phyloP scores from a whole-genome alignment of 352 stramenopile species.

The Globisporangium carolinianum region DNA sequence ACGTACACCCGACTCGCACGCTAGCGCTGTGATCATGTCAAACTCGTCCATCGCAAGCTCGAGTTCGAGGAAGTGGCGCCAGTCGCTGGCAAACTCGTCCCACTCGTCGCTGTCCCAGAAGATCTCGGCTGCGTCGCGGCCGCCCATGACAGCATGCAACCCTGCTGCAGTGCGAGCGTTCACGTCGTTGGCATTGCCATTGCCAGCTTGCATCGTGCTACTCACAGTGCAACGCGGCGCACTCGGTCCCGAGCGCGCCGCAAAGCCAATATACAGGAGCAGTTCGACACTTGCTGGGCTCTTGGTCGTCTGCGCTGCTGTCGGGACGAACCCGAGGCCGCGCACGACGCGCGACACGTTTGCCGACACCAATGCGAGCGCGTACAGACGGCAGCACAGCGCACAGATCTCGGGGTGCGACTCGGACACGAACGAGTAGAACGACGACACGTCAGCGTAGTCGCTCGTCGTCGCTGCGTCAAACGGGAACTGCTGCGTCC shows the following conservation, averaged over 20 bases:
- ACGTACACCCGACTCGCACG: background rate
- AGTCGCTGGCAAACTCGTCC: constrained; percentile 51
- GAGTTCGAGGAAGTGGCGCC: constrained; percentile 38
- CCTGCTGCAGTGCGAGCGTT: no score
- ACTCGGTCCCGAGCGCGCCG: constrained; percentile 22
- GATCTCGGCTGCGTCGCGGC: constrained; percentile 29
- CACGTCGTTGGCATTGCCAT: no score
- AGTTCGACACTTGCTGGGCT: constrained; percentile 43
- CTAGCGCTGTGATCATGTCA: constrained; percentile 21
- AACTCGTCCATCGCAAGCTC: constrained; percentile 57
- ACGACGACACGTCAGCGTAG: constrained; percentile 75
- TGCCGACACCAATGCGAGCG: constrained; percentile 48
- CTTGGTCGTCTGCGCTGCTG: constrained; percentile 41
- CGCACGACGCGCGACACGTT: constrained; percentile 46
- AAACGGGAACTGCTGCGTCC: constrained; percentile 67
- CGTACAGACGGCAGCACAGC: constrained; percentile 72
- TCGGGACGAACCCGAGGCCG: constrained; percentile 56
- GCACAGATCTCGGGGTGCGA: constrained; percentile 74
- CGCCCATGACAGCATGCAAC: constrained; percentile 12
- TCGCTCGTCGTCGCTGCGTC: constrained; percentile 61
- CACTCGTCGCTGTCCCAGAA: constrained; percentile 49
- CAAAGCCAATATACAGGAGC: constrained; percentile 66
- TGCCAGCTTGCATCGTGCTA: background rate
- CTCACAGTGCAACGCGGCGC: constrained; percentile 10
- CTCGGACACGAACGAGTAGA: constrained; percentile 81